These are phyloP conservation scores for Verbena officinalis DNA, from an alignment of 257 asterid species.

Conservation along the genomic window DNA sequence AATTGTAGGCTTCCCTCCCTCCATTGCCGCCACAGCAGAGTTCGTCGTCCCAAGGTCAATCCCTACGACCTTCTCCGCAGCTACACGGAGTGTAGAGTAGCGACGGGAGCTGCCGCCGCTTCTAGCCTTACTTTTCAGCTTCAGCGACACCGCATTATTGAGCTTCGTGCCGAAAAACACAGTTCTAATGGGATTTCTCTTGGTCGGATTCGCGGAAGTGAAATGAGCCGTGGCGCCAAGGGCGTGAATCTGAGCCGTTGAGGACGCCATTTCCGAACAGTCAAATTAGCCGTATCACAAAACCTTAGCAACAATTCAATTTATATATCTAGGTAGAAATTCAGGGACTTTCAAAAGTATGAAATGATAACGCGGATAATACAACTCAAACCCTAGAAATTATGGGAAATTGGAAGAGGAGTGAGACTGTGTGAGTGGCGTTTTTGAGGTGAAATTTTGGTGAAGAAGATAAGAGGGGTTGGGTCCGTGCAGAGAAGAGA, in stretches of 20 bases:
- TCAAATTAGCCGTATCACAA: not conserved
- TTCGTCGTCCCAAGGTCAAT: constrained; percentile 89
- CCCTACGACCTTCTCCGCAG: constrained; percentile 90
- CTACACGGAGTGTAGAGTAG: constrained; percentile 52
- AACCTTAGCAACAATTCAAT: not conserved
- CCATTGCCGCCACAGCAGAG: constrained; percentile 96
- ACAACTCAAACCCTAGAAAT: constrained; percentile 27
- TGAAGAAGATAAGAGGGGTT: constrained; percentile 32
- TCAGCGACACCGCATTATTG: constrained; percentile 33
- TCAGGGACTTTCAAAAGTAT: no score
- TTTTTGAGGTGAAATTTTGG: constrained; percentile 30
- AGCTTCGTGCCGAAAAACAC: constrained; percentile 49
- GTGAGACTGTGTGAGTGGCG: no score
- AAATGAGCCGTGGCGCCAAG: constrained; percentile 53
- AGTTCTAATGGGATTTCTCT: constrained; percentile 35
- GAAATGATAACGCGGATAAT: constrained; percentile 14
- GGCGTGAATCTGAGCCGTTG: constrained; percentile 67
- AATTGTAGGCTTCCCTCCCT: constrained; percentile 92
- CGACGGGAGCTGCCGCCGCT: constrained; percentile 32
- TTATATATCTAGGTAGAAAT: not conserved
- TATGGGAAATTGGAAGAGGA: no score
- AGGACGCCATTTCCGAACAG: constrained; percentile 46
- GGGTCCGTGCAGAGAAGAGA: not conserved
- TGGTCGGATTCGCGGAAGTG: constrained; percentile 35
- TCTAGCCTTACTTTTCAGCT: constrained; percentile 44